A percentile compares a stretch with the other conserved stretches of the same genome.
Evolutionary conservation across 1,139 yeast species (phyloP).

Genomic region (Nakaseomyces sp.): DNA sequence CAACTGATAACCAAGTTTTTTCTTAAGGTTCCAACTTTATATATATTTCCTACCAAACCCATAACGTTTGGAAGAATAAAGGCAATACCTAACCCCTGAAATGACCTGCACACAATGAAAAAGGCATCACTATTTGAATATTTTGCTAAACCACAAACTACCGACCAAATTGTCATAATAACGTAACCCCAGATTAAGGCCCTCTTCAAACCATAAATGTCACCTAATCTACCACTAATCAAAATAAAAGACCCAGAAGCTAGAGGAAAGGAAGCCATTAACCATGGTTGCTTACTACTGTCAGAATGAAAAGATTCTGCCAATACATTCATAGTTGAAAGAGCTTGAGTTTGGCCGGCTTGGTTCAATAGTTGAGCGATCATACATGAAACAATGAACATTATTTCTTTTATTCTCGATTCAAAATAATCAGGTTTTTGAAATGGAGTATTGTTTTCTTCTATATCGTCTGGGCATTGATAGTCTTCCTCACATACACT

Average conservation of each 20-base stretch:
- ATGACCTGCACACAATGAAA: conserved; percentile 44
- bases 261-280: conserved; percentile 49
- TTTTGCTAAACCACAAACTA: conserved; percentile 40
- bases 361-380: conserved; percentile 34
- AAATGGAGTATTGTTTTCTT: conserved; percentile 5
- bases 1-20: conserved; percentile 45
- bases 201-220: conserved; percentile 42
- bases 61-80: conserved; percentile 45
- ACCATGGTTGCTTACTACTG: conserved; percentile 38
- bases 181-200: conserved; percentile 39
- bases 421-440: conserved; percentile 17
- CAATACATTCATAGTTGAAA: conserved; percentile 31
- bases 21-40: conserved; percentile 37
- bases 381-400: conserved; percentile 33
- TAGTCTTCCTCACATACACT: conserved; percentile 1
- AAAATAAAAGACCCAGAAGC: conserved; percentile 49
- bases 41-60: conserved; percentile 44
- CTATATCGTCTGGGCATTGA: neutral
- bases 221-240: conserved; percentile 46
- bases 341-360: conserved; percentile 29
- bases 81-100: conserved; percentile 51
- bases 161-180: conserved; percentile 39
- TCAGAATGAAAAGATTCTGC: conserved; percentile 24
- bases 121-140: conserved; percentile 39
- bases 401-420: conserved; percentile 25